Base-by-base conservation (phyloP, 140 eudicot species). In the Oenanthe javanica region DNA sequence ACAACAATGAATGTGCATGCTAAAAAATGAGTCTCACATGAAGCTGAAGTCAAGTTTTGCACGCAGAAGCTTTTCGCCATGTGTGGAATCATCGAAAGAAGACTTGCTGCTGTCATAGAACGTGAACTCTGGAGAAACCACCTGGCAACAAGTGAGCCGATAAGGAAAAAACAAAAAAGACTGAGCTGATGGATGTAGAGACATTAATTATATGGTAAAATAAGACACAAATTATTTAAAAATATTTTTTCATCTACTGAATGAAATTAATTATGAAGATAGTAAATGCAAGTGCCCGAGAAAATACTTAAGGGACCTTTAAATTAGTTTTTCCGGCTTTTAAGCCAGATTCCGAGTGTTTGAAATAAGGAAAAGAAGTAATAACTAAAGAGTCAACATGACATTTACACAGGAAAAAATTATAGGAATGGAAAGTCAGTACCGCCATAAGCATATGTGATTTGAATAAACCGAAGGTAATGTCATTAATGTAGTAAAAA, bases 91-190 rank as follows among this genome's bases (percentile, higher is more conserved):
- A 82, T 90, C 97, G 36, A 90, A 86, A 83, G 92, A 90, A 81
- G 97, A 88, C 86, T 92, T 92, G 67, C 96, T 90, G 81, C 97
- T 93, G 88, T 95, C 99, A 81, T 88, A 95, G 82, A 95, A 95
- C 51, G 97, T 95, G 81, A 95, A 89, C 82, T 95, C 99, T 10
- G 99, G 99, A 85, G 97, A 95, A 83, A 95, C 93, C 86, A 94
- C 97, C 98, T 94, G 88, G 47, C 0, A 43, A 55, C 40, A 63
- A 63, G 40, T 63, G 71, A 23, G 7, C 40, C 16, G 40, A 4
- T 63, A 63, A 63, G 71, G 40, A 25, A 63, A 63, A 63, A 63
- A 63, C 71, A 63, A 25, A 61, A 61, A 2, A 10, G 70, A 63
- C 16, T 63, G 15, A 11, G 71, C 40, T 23, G 40, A 61, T 49